Base-by-base conservation (phyloP, 73 alveolate species). In the Paramecium tetraurelia region DNA sequence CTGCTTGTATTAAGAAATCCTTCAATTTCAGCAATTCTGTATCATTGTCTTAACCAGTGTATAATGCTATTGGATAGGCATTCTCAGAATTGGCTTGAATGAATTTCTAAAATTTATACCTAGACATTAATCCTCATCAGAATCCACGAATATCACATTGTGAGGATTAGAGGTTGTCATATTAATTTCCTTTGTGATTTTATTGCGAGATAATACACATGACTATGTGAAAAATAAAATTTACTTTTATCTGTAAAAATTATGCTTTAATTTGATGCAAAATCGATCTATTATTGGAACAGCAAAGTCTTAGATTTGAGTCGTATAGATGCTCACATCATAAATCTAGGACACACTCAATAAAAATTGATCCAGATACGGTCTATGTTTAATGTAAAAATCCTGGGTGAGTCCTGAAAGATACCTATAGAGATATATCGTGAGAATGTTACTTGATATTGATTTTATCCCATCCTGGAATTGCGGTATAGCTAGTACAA, bases 231-330 rank as follows among this genome's bases (percentile, higher is more conserved):
- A 72, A 72, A 38, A 36, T 36, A 72, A 36, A 36, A 72, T 35
- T 35, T 72, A 72, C 86, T 72, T 72, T 12, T 72, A 72, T 72
- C 86, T 72, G 86, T 35, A 72, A 35, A 36, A 72, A 36, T 40
- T 33, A 3, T 72, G 36, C 46, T 72, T 33, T 12, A 72, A 14
- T 10, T 20, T 18, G 16, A 36, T 40, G 57, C 36, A 21, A 20
- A 72, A 72, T 11, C 36, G n/a, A 21, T 72, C 16, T 14, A 72
- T 72, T 12, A 72, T 72, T 72, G 86, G 86, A 12, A 12, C 41
- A 12, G 86, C 86, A 38, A 72, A 72, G 3, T 72, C 86, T n/a
- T 33, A 43, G 35, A 72, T 38, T 33, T 72, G 18, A 12, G 86
- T 72, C 38, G 86, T 72, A 18, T 72, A 72, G 33, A 72, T 72